Evolutionary conservation across 1,284 basidiomycete species (phyloP), one percentile per base, ranked within the genome.

Genomic region (Phaffia rhodozyma): DNA sequence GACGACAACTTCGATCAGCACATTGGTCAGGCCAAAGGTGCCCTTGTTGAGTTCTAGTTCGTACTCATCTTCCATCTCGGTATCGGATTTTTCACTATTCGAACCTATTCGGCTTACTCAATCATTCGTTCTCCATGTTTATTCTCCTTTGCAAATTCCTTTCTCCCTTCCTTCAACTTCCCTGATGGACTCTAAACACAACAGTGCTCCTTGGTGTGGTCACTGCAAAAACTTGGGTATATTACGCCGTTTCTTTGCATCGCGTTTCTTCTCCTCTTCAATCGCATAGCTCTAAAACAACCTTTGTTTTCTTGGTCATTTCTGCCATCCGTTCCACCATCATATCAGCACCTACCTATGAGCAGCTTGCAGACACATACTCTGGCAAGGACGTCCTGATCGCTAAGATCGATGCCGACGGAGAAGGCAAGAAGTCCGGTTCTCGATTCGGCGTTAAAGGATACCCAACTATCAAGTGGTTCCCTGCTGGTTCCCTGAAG

Each of bases 341-440:
- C 49, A 11, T 23, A 72, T 75, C 69, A 68, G 74, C 89, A 0
- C 92, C 92, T 16, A 76, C 78, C 3, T 97, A 89, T 70, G 93
- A 94, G 74, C 81, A 93, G 74, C 83, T 97, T 23, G 93, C 86
- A 48, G 87, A 94, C 71, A 86, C 87, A 16, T 97, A 86, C 72
- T 77, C 82, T 5, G 81, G 86, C 66, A 86, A 89, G 74, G 89
- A 87, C 73, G 87, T 97, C 29, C 70, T 90, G 61, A 84, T 97
- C 68, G 92, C 91, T 67, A 96, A 96, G 75, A 86, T 94, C 6
- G 91, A 97, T 70, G 92, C 91, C 1, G 92, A 97, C 71, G 88
- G 88, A 65, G 86, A 74, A 52, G 90, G 91, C 68, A 85, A 84
- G 71, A 78, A 71, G 25, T 71, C 76, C 30, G 76, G 76, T 34